phyloP scores from a whole-genome alignment of 1,284 basidiomycete species.

The Austropuccinia psidii region DNA sequence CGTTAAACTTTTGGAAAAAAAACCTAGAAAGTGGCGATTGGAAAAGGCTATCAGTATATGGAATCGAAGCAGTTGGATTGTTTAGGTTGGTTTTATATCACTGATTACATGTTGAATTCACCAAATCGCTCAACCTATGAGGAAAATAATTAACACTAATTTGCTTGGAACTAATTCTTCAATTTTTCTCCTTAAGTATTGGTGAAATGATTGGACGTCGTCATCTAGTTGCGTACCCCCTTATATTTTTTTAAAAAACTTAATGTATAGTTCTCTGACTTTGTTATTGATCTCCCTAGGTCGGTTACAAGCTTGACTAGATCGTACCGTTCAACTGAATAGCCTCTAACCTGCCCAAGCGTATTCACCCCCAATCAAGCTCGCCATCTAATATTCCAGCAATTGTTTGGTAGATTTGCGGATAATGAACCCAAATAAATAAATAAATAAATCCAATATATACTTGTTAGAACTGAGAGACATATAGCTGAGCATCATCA shows the following conservation, averaged over 20 bases:
- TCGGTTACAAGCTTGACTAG: slow-evolving; percentile 37
- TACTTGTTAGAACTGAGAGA: too few relatives aligned
- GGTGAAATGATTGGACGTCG: slow-evolving; percentile 36
- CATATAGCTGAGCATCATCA: too few relatives aligned
- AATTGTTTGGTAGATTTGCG: too few relatives aligned
- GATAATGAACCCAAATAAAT: too few relatives aligned
- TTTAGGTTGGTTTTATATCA: slow-evolving; percentile 19
- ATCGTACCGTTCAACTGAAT: too few relatives aligned
- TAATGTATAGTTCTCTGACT: not conserved
- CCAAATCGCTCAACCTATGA: too few relatives aligned
- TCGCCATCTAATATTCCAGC: too few relatives aligned
- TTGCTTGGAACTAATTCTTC: not conserved
- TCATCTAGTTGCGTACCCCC: slow-evolving; percentile 21
- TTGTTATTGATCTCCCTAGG: not conserved
- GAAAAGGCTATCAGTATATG: slow-evolving; percentile 31
- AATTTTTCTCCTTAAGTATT: slow-evolving; percentile 10
- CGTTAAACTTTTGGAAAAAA: slow-evolving; percentile 23
- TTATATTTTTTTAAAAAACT: not conserved
- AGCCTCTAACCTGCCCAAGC: too few relatives aligned
- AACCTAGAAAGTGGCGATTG: slow-evolving; percentile 21
- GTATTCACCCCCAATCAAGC: too few relatives aligned
- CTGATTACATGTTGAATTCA: not conserved
- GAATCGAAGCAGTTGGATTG: slow-evolving; percentile 27
- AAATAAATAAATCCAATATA: too few relatives aligned
- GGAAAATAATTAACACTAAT: too few relatives aligned